These are phyloP conservation scores for Sphenostylis stenocarpa DNA, from an alignment of 306 rosid species.

Conservation along the genomic window DNA sequence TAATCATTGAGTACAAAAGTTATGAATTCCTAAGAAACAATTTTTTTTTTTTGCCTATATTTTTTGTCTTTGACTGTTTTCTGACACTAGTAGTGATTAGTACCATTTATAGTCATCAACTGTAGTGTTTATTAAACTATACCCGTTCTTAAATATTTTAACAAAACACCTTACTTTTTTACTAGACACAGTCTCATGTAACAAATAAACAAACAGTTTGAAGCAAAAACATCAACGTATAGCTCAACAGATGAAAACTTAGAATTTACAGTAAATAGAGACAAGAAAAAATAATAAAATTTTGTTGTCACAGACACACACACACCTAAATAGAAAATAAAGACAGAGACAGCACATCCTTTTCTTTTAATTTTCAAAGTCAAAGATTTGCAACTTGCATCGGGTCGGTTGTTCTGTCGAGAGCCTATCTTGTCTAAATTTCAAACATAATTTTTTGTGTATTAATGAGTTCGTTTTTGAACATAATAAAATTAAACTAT, in stretches of 20 bases:
- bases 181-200: neutral
- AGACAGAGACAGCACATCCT: neutral
- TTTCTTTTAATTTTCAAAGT: constrained; percentile 30
- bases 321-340: neutral
- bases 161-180: neutral
- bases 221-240: neutral
- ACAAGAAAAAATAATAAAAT: neutral
- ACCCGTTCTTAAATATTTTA: neutral
- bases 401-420: neutral
- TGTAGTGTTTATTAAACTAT: neutral
- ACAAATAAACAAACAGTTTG: neutral
- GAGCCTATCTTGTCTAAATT: neutral
- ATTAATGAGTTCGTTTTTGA: neutral
- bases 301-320: neutral
- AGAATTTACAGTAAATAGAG: neutral
- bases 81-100: neutral
- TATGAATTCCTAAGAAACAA: neutral
- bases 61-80: neutral
- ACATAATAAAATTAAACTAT: neutral
- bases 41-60: neutral
- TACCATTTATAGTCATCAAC: neutral
- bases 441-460: neutral
- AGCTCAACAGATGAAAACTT: neutral
- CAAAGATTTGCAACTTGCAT: constrained; percentile 30
- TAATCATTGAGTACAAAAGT: neutral